Base-by-base conservation (phyloP, 2,329 filamentous ascomycete species). In the Penicillium sp. region DNA sequence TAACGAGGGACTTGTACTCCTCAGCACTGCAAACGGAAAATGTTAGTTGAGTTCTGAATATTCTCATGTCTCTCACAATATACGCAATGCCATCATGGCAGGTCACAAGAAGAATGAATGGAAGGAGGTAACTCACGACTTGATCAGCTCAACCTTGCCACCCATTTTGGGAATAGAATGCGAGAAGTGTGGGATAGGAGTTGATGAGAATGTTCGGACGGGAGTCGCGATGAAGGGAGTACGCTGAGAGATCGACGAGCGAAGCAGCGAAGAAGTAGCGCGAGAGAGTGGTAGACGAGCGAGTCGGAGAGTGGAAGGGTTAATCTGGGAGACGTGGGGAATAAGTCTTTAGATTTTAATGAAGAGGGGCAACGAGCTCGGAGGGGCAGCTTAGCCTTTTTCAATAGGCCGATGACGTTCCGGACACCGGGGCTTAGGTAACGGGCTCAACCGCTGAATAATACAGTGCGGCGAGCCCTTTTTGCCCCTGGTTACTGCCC, bases 1-100 rank as follows among this genome's bases (percentile, higher is more conserved):
- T 69, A 54, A 79, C 72, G 56, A 83, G 82, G 31, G 74, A 69
- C 54, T 84, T 73, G 75, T 85, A 92, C 29, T 87, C 84, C 24
- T 78, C 70, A 71, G 82, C 84, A 64, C 87, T 90, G 62, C 60
- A 53, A 13, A 22, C 43, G 13, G 61, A 10, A 22, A 42, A 45
- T 3, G 31, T 31, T 42, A 46, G 26, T 6, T 39, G 35, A 27
- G 14, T 2, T 48, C 16, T 14, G 2, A 10, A n/a, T 3, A 39
- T 33, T 39, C 7, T 27, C 13, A 19, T 16, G 7, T 37, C 2
- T n/a, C 24, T 42, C 10, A 1, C 9, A 10, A 2, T 11, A 3
- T 7, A 1, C 9, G 19, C 39, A 10, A n/a, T 22, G 39, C 39
- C 16, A 19, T 19, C 35, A 3, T 39, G 35, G 10, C n/a, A 37